Evolutionary conservation across 371 early-diverging fungal genomes (phyloP), one percentile per base, ranked within the genome.

Genomic region (Lichtheimia hyalospora): DNA sequence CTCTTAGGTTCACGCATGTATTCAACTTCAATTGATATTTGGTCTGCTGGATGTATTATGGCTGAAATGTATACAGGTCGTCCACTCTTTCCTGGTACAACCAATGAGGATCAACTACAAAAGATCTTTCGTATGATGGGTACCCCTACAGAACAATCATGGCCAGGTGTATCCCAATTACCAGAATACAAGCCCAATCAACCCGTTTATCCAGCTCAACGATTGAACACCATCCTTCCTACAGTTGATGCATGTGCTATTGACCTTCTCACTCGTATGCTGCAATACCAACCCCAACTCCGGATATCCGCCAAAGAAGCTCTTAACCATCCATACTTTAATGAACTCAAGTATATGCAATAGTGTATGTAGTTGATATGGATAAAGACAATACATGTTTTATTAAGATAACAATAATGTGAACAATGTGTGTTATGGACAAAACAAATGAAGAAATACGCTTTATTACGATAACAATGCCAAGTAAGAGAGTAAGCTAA

Each of bases 41-140:
- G 99, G 99, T 95, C 96, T 14, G 90, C 94, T 3, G 99, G 99
- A 7, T 99, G 99, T 77, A 98, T 98, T 68, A 88, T 97, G 85
- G 95, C 95, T 49, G 99, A 97, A 68, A 96, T 94, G 91, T 91
- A 84, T 62, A 81, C 90, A 4, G 97, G 99, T 3, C 71, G 92
- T 42, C 98, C 99, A 3, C 76, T 99, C 39, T 99, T 98, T 71
- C 94, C 98, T 14, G 99, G 99, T 41, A 90, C 90, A 41, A 92
- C 89, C 63, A 94, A 91, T 62, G 85, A 89, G 58, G 97, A 98
- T 74, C 96, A 98, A 73, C 77, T 98, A 24, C 61, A 84, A 58
- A 86, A 87, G 71, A 96, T 98, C 44, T 96, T 94, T 76, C 82
- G 89, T 51, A 70, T 92, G 24, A 80, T 95, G 79, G 96, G 96